Evolutionary conservation across 441 rosid genomes (phyloP).

Genomic region (Gossypium trilobum): DNA sequence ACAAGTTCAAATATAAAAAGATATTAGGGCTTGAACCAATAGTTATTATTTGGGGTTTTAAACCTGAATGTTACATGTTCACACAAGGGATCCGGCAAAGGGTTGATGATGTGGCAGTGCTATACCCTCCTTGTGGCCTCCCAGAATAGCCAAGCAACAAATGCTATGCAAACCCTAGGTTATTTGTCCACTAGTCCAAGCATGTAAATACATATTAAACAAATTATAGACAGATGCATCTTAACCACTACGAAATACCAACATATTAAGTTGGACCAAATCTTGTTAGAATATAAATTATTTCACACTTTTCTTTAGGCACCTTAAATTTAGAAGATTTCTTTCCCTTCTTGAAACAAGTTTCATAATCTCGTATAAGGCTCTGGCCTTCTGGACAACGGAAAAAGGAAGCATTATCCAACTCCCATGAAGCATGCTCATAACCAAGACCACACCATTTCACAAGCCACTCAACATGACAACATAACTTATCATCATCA

Average conservation of each 20-base stretch:
- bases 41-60: not conserved
- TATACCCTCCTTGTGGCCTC: not conserved
- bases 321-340: conserved; percentile 28
- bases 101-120: not conserved
- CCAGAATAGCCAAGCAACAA: not conserved
- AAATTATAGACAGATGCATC: not conserved
- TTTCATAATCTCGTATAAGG: conserved; percentile 41
- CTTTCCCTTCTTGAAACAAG: conserved; percentile 24
- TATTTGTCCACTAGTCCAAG: not conserved
- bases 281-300: not conserved
- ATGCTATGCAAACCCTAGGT: not conserved
- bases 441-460: conserved; percentile 58
- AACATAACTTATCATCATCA: conserved; percentile 9
- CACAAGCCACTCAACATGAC: conserved; percentile 51
- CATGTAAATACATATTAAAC: not conserved
- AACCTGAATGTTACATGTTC: not conserved
- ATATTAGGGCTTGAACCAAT: not conserved
- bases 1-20: not conserved
- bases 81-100: not conserved
- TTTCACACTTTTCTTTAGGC: not conserved
- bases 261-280: not conserved
- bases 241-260: not conserved
- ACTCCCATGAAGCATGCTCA: conserved; percentile 57
- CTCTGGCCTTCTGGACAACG: conserved; percentile 27
- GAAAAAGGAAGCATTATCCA: conserved; percentile 36